These are phyloP conservation scores for Aspergillus taichungensis DNA, from an alignment of 495 filamentous ascomycete species.

Conservation along the genomic window DNA sequence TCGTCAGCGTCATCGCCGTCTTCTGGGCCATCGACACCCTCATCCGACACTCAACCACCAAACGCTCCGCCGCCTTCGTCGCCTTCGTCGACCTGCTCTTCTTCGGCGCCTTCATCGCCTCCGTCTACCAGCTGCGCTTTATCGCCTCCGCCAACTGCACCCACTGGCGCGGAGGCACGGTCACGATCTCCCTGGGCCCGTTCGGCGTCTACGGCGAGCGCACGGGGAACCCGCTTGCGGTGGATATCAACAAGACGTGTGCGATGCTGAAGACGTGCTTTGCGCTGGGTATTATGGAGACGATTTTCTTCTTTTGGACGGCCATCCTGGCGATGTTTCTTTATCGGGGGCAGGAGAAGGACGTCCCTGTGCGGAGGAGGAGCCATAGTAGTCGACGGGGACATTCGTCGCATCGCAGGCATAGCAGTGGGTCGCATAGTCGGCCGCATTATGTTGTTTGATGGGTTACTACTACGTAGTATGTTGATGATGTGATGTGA, in stretches of 20 bases:
- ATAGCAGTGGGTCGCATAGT: slow-evolving; percentile 29
- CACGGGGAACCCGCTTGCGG: slow-evolving; percentile 30
- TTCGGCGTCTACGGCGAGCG: slow-evolving; percentile 41
- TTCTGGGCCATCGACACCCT: slow-evolving; percentile 78
- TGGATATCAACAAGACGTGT: slow-evolving; percentile 63
- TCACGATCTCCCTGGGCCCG: slow-evolving; percentile 50
- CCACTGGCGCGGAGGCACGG: slow-evolving; percentile 36
- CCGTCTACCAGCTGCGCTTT: slow-evolving; percentile 64
- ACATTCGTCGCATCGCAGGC: slow-evolving; percentile 22
- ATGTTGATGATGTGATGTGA: not conserved
- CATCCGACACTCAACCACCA: slow-evolving; percentile 67
- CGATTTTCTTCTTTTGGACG: slow-evolving; percentile 73
- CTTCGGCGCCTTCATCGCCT: slow-evolving; percentile 75
- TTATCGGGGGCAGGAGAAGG: slow-evolving; percentile 31
- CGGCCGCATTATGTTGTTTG: slow-evolving; percentile 34
- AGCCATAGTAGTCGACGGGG: slow-evolving; percentile 35
- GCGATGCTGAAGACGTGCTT: slow-evolving; percentile 83
- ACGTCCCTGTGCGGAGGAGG: slow-evolving; percentile 29
- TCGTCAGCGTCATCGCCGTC: slow-evolving; percentile 68
- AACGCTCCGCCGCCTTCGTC: slow-evolving; percentile 66
- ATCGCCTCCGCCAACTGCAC: slow-evolving; percentile 61
- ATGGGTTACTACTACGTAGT: not conserved
- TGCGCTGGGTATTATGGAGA: slow-evolving; percentile 82
- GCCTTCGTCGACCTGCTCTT: slow-evolving; percentile 70
- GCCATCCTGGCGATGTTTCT: slow-evolving; percentile 50